Evolutionary conservation across 2,329 filamentous ascomycete species (phyloP), one percentile per base, ranked within the genome.

Genomic region (Microcyclospora tardicrescens): DNA sequence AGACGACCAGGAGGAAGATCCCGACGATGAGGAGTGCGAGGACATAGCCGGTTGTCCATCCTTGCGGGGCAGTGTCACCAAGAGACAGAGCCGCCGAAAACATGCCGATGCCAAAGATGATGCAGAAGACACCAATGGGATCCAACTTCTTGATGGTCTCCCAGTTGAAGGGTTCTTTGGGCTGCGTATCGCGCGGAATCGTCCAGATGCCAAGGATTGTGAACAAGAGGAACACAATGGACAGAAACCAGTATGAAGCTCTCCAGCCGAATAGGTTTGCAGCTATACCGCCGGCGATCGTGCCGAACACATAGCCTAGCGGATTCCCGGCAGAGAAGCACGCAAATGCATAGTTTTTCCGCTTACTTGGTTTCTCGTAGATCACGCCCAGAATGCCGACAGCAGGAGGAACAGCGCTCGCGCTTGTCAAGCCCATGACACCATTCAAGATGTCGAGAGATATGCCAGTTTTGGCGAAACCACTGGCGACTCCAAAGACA

Each of bases 321-420:
- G 72, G 72, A 37, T 75, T 75, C 0, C 72, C 72, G 0, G 71
- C 70, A 19, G 62, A 67, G 48, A 79, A 79, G 46, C 73, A 77
- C 0, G 75, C 76, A 53, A 80, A 79, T 0, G 71, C 76, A 43
- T 66, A 62, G 46, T 81, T 81, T 62, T 80, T 79, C n/a, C 76
- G 61, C 41, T 65, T 66, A 10, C 65, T 71, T 0, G 78, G 77
- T 47, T 65, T 65, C n/a, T 68, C 65, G 46, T 84, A 84, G 6
- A 75, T 69, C 0, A 71, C 67, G 11, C 78, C 79, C 0, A 83
- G 62, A 35, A 77, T 72, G 0, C 76, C 77, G 34, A 79, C 72
- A 0, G 76, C 75, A 0, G 77, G 73, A 5, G 77, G 76, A 1
- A 79, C 71, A 2, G 76, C 70, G 39, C 74, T 72, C 1, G 79